Conservation (phyloP, 2,329 filamentous ascomycete genomes). For the Trichoderma atroviride region DNA sequence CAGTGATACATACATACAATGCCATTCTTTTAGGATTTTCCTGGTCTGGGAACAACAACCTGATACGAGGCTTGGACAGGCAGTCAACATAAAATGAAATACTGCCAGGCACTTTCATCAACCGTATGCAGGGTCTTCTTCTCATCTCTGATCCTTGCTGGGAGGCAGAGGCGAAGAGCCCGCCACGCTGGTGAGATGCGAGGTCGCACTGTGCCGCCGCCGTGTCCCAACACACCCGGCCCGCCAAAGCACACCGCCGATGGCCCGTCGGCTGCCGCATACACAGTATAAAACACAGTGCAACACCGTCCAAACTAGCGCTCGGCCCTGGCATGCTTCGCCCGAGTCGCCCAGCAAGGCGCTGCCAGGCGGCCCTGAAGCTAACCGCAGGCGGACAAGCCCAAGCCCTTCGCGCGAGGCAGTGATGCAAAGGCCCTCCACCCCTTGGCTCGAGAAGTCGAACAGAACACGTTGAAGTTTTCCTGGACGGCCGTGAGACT, state of each 20-base stretch:
- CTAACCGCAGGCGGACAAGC: conserved; percentile 29
- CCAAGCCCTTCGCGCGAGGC: conserved; percentile 22
- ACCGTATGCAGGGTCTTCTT: background rate
- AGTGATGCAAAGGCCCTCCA: conserved; percentile 27
- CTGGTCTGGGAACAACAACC: background rate
- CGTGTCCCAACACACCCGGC: background rate
- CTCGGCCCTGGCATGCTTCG: background rate
- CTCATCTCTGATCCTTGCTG: background rate
- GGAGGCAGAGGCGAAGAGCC: background rate
- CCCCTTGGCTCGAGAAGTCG: conserved; percentile 3
- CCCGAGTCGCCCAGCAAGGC: conserved; percentile 13
- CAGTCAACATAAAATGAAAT: background rate
- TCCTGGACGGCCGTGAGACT: conserved; percentile 24
- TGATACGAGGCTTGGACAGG: background rate
- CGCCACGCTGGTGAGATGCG: background rate
- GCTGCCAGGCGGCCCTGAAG: conserved; percentile 26
- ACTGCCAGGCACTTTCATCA: background rate
- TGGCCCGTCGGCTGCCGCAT: conserved; percentile 15
- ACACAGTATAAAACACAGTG: conserved; percentile 9
- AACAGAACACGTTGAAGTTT: conserved; percentile 37
- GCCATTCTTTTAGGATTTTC: background rate
- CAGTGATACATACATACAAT: background rate
- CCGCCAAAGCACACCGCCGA: conserved; percentile 5
- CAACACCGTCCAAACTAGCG: background rate
- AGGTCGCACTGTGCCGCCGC: conserved; percentile 10